Percentiles rank a stretch among this genome's conserved stretches.
Conservation (phyloP, 2,329 filamentous ascomycete genomes). For the Neonectria coccinea region DNA sequence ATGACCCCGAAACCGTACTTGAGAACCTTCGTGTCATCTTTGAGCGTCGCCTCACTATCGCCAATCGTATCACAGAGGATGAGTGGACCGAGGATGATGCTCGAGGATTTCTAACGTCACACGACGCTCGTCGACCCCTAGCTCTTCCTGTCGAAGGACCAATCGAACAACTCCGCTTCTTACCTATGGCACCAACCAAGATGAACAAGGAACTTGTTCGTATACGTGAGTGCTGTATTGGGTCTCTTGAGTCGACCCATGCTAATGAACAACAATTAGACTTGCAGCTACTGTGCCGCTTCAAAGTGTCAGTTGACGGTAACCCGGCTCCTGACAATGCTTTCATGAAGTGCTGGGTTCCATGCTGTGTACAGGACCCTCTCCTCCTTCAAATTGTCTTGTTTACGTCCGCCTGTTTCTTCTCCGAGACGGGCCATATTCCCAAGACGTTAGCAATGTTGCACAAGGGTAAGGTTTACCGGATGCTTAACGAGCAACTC, state of each 20-base stretch:
- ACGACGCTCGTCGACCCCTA: slow-evolving; percentile 32
- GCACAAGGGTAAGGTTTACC: slow-evolving; percentile 58
- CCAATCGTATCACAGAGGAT: slow-evolving; percentile 47
- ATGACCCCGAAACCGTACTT: slow-evolving; percentile 46
- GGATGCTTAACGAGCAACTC: slow-evolving; percentile 62
- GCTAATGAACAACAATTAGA: slow-evolving; percentile 49
- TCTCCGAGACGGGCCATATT: slow-evolving; percentile 61
- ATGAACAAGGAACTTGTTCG: slow-evolving; percentile 62
- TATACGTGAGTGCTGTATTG: slow-evolving; percentile 53
- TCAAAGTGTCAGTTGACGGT: slow-evolving; percentile 63
- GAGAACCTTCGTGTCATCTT: slow-evolving; percentile 47
- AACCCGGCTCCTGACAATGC: slow-evolving; percentile 57
- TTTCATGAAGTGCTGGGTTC: slow-evolving; percentile 62
- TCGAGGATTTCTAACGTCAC: slow-evolving; percentile 11
- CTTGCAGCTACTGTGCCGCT: slow-evolving; percentile 61
- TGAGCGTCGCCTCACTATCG: slow-evolving; percentile 46
- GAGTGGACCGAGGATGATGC: slow-evolving; percentile 39
- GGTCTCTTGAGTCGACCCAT: background rate
- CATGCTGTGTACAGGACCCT: slow-evolving; percentile 62
- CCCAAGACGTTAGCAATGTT: slow-evolving; percentile 57
- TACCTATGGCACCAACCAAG: slow-evolving; percentile 57
- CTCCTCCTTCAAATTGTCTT: slow-evolving; percentile 62
- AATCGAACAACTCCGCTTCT: slow-evolving; percentile 53
- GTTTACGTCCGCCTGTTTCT: slow-evolving; percentile 64
- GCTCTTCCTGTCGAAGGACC: slow-evolving; percentile 42